These are phyloP conservation scores for Entomortierella lignicola DNA, from an alignment of 192 early-diverging fungal genomes.

Conservation along the genomic window DNA sequence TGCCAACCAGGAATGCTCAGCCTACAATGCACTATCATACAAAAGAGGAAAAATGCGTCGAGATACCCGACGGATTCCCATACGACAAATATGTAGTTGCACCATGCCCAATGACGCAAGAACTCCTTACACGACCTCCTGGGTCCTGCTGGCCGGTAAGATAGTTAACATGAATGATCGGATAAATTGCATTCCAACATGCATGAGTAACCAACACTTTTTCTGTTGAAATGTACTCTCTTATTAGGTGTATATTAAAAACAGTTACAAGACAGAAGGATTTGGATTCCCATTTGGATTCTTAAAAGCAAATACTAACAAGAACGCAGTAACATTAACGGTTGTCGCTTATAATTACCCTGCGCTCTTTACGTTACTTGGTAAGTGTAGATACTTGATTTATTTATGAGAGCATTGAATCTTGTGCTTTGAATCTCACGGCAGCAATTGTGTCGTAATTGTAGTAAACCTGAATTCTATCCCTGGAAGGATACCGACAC, in stretches of 20 bases:
- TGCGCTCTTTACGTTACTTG: conserved; percentile 74
- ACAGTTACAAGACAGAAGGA: conserved; percentile 71
- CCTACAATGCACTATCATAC: conserved; percentile 72
- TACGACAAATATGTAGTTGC: conserved; percentile 83
- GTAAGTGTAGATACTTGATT: conserved; percentile 19
- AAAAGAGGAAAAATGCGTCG: conserved; percentile 60
- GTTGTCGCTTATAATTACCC: conserved; percentile 85
- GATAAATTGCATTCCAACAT: neutral
- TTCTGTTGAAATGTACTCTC: no score
- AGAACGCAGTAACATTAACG: conserved; percentile 78
- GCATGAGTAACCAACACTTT: neutral
- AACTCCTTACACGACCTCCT: conserved; percentile 66
- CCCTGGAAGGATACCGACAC: conserved; percentile 57
- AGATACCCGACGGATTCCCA: conserved; percentile 78
- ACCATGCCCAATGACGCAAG: conserved; percentile 66
- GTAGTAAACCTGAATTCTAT: conserved; percentile 42
- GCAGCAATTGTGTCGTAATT: neutral
- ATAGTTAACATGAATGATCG: neutral
- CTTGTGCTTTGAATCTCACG: neutral
- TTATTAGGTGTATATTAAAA: conserved; percentile 66
- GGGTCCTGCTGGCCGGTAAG: conserved; percentile 68
- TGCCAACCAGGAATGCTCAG: conserved; percentile 69
- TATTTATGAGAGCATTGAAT: no score
- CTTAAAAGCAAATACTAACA: conserved; percentile 71
- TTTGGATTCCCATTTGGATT: conserved; percentile 80